Percentiles rank a stretch among this genome's conserved stretches.
Conservation (phyloP, 2,329 filamentous ascomycete species). For the Beauveria sp. region DNA sequence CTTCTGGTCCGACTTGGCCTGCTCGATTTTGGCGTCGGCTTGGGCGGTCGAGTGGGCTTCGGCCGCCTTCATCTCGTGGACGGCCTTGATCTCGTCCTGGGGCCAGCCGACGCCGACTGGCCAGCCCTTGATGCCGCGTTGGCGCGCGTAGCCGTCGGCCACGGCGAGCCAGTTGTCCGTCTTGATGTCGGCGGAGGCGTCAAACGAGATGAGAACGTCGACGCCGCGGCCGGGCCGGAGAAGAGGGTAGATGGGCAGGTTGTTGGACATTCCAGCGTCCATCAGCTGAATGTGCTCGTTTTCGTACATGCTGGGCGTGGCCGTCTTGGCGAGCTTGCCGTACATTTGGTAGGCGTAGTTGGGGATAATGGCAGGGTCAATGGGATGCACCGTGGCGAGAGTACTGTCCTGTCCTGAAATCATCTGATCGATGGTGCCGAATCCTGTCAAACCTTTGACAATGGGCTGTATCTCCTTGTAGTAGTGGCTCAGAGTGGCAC, state of each 20-base stretch:
- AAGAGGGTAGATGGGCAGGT: conserved; percentile 90
- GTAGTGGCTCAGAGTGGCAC: conserved; percentile 90
- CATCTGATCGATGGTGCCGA: conserved; percentile 70
- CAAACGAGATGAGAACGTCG: conserved; percentile 86
- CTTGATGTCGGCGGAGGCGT: conserved; percentile 87
- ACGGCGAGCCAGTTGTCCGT: conserved; percentile 96
- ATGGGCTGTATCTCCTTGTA: conserved; percentile 89
- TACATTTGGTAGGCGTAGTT: conserved; percentile 84
- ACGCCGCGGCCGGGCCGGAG: conserved; percentile 82
- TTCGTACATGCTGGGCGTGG: conserved; percentile 68
- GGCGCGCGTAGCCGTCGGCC: conserved; percentile 83
- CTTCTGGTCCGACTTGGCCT: conserved; percentile 46
- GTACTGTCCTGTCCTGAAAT: conserved; percentile 78
- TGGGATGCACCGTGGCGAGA: conserved; percentile 85
- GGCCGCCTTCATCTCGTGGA: conserved; percentile 53
- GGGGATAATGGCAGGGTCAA: conserved; percentile 83
- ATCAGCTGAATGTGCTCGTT: conserved; percentile 72
- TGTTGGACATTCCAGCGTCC: conserved; percentile 99
- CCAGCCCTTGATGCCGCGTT: conserved; percentile 90
- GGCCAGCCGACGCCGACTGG: conserved; percentile 94
- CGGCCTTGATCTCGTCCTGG: conserved; percentile 40
- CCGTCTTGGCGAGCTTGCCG: conserved; percentile 63
- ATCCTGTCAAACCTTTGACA: conserved; percentile 65
- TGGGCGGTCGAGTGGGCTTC: conserved; percentile 53
- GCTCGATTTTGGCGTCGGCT: conserved; percentile 54